Conservation (phyloP, 1,284 basidiomycete genomes). For the Phylloboletellus chloephorus region DNA sequence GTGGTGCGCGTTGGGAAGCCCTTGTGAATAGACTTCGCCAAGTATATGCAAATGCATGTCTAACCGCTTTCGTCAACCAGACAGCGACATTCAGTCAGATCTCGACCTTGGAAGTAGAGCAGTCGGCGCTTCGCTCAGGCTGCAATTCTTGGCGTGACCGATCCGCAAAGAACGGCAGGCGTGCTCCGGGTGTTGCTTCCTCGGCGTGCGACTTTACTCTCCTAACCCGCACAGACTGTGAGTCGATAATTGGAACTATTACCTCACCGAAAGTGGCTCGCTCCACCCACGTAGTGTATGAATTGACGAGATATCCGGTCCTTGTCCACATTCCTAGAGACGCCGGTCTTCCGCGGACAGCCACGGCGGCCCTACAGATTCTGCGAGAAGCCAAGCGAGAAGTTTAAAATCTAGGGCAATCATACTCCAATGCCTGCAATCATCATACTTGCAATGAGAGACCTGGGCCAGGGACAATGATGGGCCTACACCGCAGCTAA, state of each 20-base stretch:
- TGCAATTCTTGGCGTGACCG: slow-evolving; percentile 20
- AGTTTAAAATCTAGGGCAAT: slow-evolving; percentile 9
- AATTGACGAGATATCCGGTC: not conserved
- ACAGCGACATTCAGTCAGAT: slow-evolving; percentile 1
- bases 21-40: slow-evolving; percentile 9
- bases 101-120: slow-evolving; percentile 3
- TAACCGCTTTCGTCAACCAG: slow-evolving; percentile 17
- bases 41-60: not conserved
- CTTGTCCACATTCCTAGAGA: not conserved
- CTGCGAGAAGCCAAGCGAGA: slow-evolving; percentile 11
- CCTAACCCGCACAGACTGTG: not conserved
- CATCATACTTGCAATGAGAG: slow-evolving; percentile 5
- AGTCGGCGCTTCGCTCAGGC: slow-evolving; percentile 2
- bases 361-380: not conserved
- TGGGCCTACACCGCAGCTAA: not conserved
- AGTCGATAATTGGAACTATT: slow-evolving; percentile 6
- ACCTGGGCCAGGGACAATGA: not conserved
- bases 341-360: slow-evolving; percentile 12
- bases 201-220: slow-evolving; percentile 1
- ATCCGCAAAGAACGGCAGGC: slow-evolving; percentile 14
- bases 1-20: not conserved
- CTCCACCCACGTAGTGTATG: not conserved
- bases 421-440: slow-evolving; percentile 6
- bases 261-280: slow-evolving; percentile 6
- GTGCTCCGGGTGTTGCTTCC: not conserved